A percentile compares a stretch with the other conserved stretches of the same genome.
Conservation (phyloP, 371 early-diverging fungal species). For the Mucor irregularis region DNA sequence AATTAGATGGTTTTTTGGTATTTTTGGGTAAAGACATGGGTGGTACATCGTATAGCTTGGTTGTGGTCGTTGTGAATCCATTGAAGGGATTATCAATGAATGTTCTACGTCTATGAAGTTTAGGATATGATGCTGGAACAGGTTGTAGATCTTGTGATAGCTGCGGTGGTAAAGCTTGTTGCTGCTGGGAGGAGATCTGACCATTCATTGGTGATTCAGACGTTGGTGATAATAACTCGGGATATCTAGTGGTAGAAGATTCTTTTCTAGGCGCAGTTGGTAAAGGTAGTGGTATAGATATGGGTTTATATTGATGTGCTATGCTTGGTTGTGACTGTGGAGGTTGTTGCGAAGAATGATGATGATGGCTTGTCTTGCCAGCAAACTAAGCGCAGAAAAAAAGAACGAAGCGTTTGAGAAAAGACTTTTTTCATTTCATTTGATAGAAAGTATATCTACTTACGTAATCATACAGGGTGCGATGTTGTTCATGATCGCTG, state of each 20-base stretch:
- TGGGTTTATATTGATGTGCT: neutral
- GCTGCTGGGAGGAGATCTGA: neutral
- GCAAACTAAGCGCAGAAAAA: conserved; percentile 3
- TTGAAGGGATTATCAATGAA: conserved; percentile 64
- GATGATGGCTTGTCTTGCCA: neutral
- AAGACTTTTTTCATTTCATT: neutral
- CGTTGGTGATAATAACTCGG: conserved; percentile 5
- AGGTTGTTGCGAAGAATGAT: neutral
- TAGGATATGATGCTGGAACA: conserved; percentile 10
- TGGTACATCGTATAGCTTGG: conserved; percentile 26
- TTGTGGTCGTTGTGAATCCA: conserved; percentile 52
- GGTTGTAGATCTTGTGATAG: conserved; percentile 3
- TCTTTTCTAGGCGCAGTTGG: conserved; percentile 27
- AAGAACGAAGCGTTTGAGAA: neutral
- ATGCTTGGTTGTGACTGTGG: neutral
- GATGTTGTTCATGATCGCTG: conserved; percentile 5
- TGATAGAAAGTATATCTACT: neutral
- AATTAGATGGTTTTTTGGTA: conserved; percentile 1
- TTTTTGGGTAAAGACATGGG: conserved; percentile 11
- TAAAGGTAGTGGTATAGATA: conserved; percentile 22
- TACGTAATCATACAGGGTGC: conserved; percentile 45
- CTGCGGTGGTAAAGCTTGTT: conserved; percentile 5
- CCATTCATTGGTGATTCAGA: neutral
- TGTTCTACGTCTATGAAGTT: conserved; percentile 44
- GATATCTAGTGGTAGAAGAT: conserved; percentile 17